These are phyloP conservation scores for Debaryomyces hansenii DNA, from an alignment of 805 yeast species.

Conservation along the genomic window DNA sequence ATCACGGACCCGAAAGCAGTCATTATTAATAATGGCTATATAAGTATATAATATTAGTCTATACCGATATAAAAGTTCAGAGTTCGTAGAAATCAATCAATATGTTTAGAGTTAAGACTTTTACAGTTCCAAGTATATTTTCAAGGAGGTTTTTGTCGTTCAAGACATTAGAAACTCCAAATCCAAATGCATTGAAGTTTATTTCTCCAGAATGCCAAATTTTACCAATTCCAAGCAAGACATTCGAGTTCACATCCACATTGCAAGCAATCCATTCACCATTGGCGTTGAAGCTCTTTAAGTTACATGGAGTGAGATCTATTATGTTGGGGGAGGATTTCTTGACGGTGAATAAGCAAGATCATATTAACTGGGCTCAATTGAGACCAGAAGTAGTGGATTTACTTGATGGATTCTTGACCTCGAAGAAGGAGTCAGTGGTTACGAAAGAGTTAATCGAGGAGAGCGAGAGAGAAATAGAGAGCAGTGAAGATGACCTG, in stretches of 20 bases:
- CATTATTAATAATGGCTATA: neutral
- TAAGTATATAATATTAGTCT: neutral
- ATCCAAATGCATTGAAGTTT: constrained; percentile 73
- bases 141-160: constrained; percentile 29
- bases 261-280: constrained; percentile 63
- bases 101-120: neutral
- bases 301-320: constrained; percentile 63
- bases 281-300: constrained; percentile 60
- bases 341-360: constrained; percentile 68
- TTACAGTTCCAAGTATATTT: neutral
- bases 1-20: neutral
- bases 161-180: constrained; percentile 63
- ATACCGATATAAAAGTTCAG: no score
- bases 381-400: constrained; percentile 62
- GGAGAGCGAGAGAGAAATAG: constrained; percentile 39
- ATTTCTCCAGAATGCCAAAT: constrained; percentile 48
- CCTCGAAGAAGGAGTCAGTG: constrained; percentile 38
- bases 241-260: constrained; percentile 53
- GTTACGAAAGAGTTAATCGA: constrained; percentile 41
- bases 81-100: neutral
- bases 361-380: constrained; percentile 58
- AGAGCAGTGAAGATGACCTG: constrained; percentile 49
- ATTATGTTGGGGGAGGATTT: constrained; percentile 75
- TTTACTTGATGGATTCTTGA: constrained; percentile 50
- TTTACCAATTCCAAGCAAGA: constrained; percentile 45